Evolutionary conservation across 2,329 filamentous ascomycete genomes (phyloP), one percentile per base, ranked within the genome.

Genomic region (Chrysoporthe austroafricana): DNA sequence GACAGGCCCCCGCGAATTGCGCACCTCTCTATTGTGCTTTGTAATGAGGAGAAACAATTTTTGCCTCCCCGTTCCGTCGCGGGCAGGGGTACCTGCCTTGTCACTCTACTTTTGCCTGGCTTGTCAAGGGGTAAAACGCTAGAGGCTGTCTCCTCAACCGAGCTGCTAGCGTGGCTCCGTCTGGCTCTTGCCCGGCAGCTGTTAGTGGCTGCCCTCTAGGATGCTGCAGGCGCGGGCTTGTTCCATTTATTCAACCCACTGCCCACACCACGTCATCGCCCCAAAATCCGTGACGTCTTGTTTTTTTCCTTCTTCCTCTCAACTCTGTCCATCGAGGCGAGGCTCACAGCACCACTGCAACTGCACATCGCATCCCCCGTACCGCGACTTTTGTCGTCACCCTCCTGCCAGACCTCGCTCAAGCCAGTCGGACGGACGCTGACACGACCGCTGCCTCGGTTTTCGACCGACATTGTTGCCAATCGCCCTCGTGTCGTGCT

Each of bases 211-310:
- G 39, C 50, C 39, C 39, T 26, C 42, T 21, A 16, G 36, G 36
- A 57, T 42, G 16, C 57, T 43, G 66, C 59, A 50, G 42, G 48
- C 58, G 36, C 57, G 18, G 56, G 62, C 68, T 62, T 63, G 67
- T 66, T 65, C 62, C 68, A 68, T 70, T 70, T 70, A 70, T 70
- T 70, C 61, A 63, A 64, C 62, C 68, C 62, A 69, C 64, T 64
- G 64, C 68, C 68, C 68, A 67, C 65, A 69, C 68, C 68, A 70
- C 68, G 68, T 70, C 68, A 70, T 70, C 68, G 68, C 66, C 67
- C 68, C 66, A 68, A 65, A 42, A 60, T 64, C 59, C 64, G 66
- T 68, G 64, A 65, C 68, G 62, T 66, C 66, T 70, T 70, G 66
- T 70, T 68, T 64, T 67, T 70, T 66, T 62, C 50, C 50, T 54